Conservation (phyloP, 176 grass and related monocot species). For the Oryza coarctata region DNA sequence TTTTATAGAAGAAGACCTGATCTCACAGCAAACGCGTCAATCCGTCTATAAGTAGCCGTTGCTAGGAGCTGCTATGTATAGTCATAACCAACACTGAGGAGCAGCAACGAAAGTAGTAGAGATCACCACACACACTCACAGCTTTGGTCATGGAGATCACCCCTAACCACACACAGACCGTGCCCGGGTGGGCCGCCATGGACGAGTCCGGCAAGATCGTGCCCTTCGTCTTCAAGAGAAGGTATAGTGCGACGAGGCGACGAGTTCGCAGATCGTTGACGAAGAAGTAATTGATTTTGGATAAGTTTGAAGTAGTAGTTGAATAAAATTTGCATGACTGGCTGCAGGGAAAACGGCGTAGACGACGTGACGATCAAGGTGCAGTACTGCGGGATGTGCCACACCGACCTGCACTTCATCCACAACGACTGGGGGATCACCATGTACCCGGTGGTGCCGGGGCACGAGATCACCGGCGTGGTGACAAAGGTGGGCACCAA, state of each 20-base stretch:
- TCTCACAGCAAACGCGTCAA: neutral
- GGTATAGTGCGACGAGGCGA: slow-evolving; percentile 16
- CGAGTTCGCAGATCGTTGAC: neutral
- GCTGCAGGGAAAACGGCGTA: slow-evolving; percentile 48
- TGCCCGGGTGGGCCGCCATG: slow-evolving; percentile 72
- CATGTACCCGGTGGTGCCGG: slow-evolving; percentile 70
- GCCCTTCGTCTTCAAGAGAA: slow-evolving; percentile 75
- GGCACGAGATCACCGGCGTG: slow-evolving; percentile 85
- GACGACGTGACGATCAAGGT: slow-evolving; percentile 88
- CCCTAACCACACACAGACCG: slow-evolving; percentile 63
- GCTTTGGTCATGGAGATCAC: slow-evolving; percentile 47
- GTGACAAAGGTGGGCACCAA: slow-evolving; percentile 56
- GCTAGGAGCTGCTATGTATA: neutral
- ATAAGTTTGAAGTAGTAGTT: neutral
- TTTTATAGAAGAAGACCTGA: neutral
- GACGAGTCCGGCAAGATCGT: slow-evolving; percentile 51
- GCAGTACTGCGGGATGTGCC: slow-evolving; percentile 86
- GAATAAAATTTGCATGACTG: neutral
- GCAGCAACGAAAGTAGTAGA: neutral
- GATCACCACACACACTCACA: neutral
- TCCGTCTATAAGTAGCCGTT: neutral
- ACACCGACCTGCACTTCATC: slow-evolving; percentile 77
- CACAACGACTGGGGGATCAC: slow-evolving; percentile 90
- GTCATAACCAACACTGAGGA: neutral
- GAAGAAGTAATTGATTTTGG: neutral